phyloP scores from a whole-genome alignment of 306 rosid genomes.

The Cucurbita pepo region DNA sequence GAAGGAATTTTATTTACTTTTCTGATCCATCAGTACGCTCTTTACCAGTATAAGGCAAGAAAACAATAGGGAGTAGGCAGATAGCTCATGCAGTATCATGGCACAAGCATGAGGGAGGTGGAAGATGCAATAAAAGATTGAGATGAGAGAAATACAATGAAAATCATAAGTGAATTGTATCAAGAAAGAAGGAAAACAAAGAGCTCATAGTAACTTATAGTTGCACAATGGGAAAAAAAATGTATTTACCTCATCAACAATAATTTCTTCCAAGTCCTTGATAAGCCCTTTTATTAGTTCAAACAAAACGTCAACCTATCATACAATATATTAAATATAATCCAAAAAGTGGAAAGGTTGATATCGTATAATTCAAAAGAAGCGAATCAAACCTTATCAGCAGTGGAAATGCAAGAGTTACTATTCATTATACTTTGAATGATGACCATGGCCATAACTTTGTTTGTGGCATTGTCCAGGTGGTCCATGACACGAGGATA shows the following conservation, averaged over 20 bases:
- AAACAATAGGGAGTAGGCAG: neutral
- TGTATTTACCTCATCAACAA: slow-evolving; percentile 22
- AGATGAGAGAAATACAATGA: neutral
- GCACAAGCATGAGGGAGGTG: neutral
- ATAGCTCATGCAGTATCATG: neutral
- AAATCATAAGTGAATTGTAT: neutral
- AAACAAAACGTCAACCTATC: slow-evolving; percentile 37
- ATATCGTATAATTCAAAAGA: slow-evolving; percentile 3
- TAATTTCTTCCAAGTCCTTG: slow-evolving; percentile 23
- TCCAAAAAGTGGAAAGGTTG: neutral
- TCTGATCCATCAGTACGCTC: neutral
- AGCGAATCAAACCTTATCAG: slow-evolving; percentile 26
- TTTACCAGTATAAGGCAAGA: slow-evolving; percentile 1
- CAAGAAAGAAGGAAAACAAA: neutral
- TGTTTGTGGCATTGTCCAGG: slow-evolving; percentile 34
- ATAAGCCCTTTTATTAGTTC: slow-evolving; percentile 36
- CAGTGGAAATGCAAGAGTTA: slow-evolving; percentile 27
- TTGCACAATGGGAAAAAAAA: neutral
- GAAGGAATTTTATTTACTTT: neutral
- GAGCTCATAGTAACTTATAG: neutral
- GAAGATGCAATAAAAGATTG: neutral
- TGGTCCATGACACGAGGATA: slow-evolving; percentile 38
- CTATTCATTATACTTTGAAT: slow-evolving; percentile 38
- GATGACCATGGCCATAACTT: slow-evolving; percentile 38
- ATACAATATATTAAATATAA: neutral